Conservation (phyloP, 257 asterid species). For the Euphrasia confusa region DNA sequence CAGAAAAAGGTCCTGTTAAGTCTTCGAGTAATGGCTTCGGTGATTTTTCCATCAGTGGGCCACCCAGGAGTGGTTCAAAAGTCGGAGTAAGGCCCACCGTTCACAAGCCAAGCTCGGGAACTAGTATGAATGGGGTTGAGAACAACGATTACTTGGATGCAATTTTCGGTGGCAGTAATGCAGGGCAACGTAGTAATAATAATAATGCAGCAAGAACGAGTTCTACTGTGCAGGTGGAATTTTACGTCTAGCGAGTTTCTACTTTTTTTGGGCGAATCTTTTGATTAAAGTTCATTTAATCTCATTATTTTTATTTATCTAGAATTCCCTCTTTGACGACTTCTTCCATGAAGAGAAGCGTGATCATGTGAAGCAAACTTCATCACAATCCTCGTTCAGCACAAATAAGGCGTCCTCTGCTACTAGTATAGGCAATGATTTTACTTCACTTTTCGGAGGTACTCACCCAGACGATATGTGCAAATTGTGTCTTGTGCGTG, state of each 20-base stretch:
- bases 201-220: slow-evolving; percentile 27
- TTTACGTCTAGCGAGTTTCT: neutral
- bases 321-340: slow-evolving; percentile 50
- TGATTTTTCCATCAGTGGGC: slow-evolving; percentile 43
- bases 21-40: slow-evolving; percentile 54
- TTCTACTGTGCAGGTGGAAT: slow-evolving; percentile 53
- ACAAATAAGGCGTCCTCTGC: slow-evolving; percentile 32
- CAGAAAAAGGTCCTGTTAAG: slow-evolving; percentile 28
- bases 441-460: slow-evolving; percentile 71
- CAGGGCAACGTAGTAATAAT: too few relatives aligned
- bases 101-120: slow-evolving; percentile 21
- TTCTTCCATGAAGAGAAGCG: slow-evolving; percentile 16
- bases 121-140: slow-evolving; percentile 26
- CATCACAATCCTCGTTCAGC: slow-evolving; percentile 30
- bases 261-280: slow-evolving; percentile 12
- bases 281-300: neutral
- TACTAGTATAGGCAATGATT: slow-evolving; percentile 37
- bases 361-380: slow-evolving; percentile 34
- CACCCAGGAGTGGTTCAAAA: slow-evolving; percentile 29
- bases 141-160: slow-evolving; percentile 38
- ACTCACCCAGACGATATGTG: too few relatives aligned
- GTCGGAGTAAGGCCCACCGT: slow-evolving; percentile 11
- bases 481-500: too few relatives aligned
- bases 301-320: slow-evolving; percentile 19
- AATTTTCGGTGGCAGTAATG: slow-evolving; percentile 36